These are phyloP conservation scores for Pleoardoris graminearum DNA, from an alignment of 2,329 filamentous ascomycete genomes.

Conservation along the genomic window DNA sequence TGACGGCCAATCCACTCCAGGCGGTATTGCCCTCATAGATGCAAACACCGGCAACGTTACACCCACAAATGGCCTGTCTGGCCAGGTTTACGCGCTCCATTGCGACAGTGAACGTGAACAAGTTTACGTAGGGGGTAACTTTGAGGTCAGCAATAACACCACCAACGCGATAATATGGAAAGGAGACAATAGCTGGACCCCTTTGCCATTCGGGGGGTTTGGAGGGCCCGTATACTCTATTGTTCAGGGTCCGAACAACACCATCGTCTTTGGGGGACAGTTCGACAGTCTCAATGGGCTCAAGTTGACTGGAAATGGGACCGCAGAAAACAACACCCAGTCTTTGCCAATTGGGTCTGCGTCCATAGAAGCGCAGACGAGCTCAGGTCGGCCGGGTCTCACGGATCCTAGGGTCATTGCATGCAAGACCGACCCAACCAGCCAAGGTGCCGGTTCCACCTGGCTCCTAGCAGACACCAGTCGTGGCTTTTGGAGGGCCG, in stretches of 20 bases:
- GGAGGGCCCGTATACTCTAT: constrained; percentile 92
- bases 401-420: constrained; percentile 78
- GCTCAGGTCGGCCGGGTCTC: constrained; percentile 65
- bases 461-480: constrained; percentile 80
- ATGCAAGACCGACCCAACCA: constrained; percentile 70
- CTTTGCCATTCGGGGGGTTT: constrained; percentile 89
- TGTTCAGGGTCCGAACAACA: constrained; percentile 73
- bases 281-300: constrained; percentile 82
- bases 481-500: constrained; percentile 80
- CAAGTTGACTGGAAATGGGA: constrained; percentile 66
- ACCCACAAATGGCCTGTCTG: constrained; percentile 76
- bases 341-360: constrained; percentile 83
- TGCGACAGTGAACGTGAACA: constrained; percentile 77
- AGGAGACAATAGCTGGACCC: constrained; percentile 63
- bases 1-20: constrained; percentile 71
- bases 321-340: constrained; percentile 71
- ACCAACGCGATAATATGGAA: constrained; percentile 89
- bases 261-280: constrained; percentile 87
- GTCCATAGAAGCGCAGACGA: constrained; percentile 68
- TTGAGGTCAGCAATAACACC: constrained; percentile 73
- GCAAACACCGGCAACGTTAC: constrained; percentile 69
- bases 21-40: constrained; percentile 80
- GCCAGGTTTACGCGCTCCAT: constrained; percentile 77
- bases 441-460: constrained; percentile 70
- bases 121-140: constrained; percentile 91